Base-by-base conservation (phyloP, 352 stramenopile genomes). In the Phytopythium boreale region DNA sequence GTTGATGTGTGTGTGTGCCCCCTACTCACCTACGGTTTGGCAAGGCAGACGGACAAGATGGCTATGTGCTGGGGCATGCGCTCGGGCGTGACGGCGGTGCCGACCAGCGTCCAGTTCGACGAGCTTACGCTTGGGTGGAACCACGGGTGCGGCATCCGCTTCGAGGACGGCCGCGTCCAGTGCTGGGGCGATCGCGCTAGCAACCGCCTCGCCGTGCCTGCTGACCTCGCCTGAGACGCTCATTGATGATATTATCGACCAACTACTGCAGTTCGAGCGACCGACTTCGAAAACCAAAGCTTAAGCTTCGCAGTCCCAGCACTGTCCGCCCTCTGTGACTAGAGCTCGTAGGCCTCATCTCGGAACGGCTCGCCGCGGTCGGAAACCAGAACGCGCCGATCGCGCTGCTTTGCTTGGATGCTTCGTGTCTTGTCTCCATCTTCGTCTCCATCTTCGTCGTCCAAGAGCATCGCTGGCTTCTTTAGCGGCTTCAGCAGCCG, bases 61-160 rank as follows among this genome's bases (percentile, higher is more conserved):
- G 79, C 77, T 19, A 66, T 69, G 14, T 94, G 86, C 63, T 92
- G 80, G 80, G 86, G 86, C 4, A 89, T 92, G 80, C 67, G 66
- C 5, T 89, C 82, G 9, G 83, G 83, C 2, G 83, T 92, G 26
- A 88, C 75, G 29, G 73, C 71, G 12, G 79, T 71, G 12, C 83
- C 83, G 1, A 77, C 59, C 1, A 62, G 75, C 51, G 69, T 89
- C 41, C 66, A 76, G 44, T 89, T 92, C 60, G 83, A 92, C 62
- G 83, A 92, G 51, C 60, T 90, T 24, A 84, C 77, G 17, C 61
- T 91, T 19, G 82, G 82, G 8, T 91, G 80, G 80, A 89, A 91
- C 68, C 82, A 91, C 56, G 82, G 82, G 12, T 91, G 82, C 56
- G 82, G 79, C 24, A 89, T 91, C 56, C 76, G 76, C 17, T 80